Percentiles rank a stretch among this genome's conserved stretches.
phyloP scores from a whole-genome alignment of 164 flowering plant species.

The Umbilicus rupestris region DNA sequence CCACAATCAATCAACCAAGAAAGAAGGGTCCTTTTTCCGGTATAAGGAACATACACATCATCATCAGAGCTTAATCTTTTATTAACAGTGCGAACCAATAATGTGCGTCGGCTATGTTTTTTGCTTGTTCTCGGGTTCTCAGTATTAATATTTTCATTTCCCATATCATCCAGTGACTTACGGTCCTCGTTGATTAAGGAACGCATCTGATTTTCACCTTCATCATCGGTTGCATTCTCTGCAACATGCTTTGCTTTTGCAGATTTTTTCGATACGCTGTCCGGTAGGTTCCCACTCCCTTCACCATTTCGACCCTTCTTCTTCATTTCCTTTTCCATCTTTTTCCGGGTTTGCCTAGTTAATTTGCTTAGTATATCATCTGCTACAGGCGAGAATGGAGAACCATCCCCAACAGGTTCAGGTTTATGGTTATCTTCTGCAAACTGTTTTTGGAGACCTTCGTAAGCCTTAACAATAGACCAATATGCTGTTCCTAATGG shows the following conservation, averaged over 20 bases:
- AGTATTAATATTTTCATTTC: slow-evolving; percentile 18
- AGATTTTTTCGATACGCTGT: slow-evolving; percentile 17
- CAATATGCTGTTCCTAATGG: slow-evolving; percentile 61
- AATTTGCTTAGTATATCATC: slow-evolving; percentile 57
- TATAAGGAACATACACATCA: slow-evolving; percentile 63
- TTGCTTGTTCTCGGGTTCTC: slow-evolving; percentile 33
- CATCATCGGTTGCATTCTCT: slow-evolving; percentile 27
- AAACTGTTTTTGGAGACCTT: slow-evolving; percentile 53
- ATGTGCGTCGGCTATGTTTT: slow-evolving; percentile 55
- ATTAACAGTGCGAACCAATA: slow-evolving; percentile 60
- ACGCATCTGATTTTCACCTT: slow-evolving; percentile 27
- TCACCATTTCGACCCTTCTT: slow-evolving; percentile 30
- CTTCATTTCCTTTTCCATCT: slow-evolving; percentile 51
- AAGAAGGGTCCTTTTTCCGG: slow-evolving; percentile 74
- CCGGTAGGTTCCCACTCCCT: slow-evolving; percentile 16
- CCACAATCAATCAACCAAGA: slow-evolving; percentile 92
- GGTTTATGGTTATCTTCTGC: slow-evolving; percentile 26
- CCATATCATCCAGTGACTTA: slow-evolving; percentile 29
- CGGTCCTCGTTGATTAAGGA: slow-evolving; percentile 31
- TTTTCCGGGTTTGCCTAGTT: slow-evolving; percentile 69
- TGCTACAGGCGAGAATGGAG: slow-evolving; percentile 40
- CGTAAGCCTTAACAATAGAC: slow-evolving; percentile 72
- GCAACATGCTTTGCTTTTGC: slow-evolving; percentile 21
- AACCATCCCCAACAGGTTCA: slow-evolving; percentile 23
- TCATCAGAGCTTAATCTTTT: slow-evolving; percentile 33